Base-by-base conservation (phyloP, 1,284 basidiomycete species). In the Blastosporella zonata region DNA sequence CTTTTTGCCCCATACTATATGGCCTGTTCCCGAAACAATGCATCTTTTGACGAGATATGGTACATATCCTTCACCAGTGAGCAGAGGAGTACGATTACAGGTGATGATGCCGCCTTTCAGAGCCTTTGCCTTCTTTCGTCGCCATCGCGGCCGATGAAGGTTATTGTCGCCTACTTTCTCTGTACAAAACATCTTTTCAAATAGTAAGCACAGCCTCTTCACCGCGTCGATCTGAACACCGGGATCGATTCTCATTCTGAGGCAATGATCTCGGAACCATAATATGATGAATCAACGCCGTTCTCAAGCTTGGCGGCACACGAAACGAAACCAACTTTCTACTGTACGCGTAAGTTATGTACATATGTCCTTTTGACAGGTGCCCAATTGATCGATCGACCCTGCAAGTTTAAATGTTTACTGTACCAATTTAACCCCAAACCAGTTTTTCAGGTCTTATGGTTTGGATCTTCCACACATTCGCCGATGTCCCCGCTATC, bases 221-320 rank as follows among this genome's bases (percentile, higher is more conserved):
- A 87, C 86, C 65, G 70, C 66, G 52, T 75, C 67, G 15, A 91
- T 53, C n/a, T n/a, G n/a, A n/a, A n/a, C n/a, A n/a, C n/a, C n/a
- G n/a, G n/a, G n/a, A n/a, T n/a, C n/a, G n/a, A n/a, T n/a, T n/a
- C n/a, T n/a, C n/a, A n/a, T n/a, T n/a, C n/a, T n/a, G n/a, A n/a
- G n/a, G n/a, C n/a, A n/a, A n/a, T n/a, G n/a, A n/a, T n/a, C n/a
- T n/a, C n/a, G n/a, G n/a, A n/a, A n/a, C n/a, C n/a, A n/a, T n/a
- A n/a, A n/a, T n/a, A n/a, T n/a, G n/a, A n/a, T n/a, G n/a, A n/a
- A n/a, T n/a, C n/a, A n/a, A n/a, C n/a, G n/a, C n/a, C n/a, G n/a
- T n/a, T n/a, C n/a, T n/a, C n/a, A n/a, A n/a, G n/a, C n/a, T n/a
- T n/a, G n/a, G n/a, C n/a, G n/a, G n/a, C n/a, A n/a, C n/a, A n/a